Evolutionary conservation across 257 asterid species (phyloP).

Genomic region (Capsicum pubescens): DNA sequence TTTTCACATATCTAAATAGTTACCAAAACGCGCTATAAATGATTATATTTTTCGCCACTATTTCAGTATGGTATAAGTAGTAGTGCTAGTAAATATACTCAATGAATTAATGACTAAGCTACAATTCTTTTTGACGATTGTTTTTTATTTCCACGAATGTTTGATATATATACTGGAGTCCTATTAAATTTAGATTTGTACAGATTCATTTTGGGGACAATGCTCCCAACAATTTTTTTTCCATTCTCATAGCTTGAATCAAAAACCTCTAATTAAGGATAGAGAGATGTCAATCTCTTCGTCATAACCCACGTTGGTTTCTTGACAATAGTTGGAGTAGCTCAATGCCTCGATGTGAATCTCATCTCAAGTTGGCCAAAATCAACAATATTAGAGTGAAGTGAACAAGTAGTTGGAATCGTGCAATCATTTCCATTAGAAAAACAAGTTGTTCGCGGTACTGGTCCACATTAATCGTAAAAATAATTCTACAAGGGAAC

Average conservation of each 20-base stretch:
- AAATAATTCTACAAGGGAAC: not conserved
- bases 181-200: not conserved
- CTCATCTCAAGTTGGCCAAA: not conserved
- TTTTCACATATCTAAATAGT: not conserved
- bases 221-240: not conserved
- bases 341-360: not conserved
- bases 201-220: not conserved
- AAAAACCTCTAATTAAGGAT: fast-evolving
- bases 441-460: not conserved
- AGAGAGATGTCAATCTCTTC: not conserved
- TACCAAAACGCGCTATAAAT: conserved; percentile 10
- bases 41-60: conserved; percentile 11
- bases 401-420: not conserved
- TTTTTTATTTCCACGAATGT: not conserved
- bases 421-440: not conserved
- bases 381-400: not conserved
- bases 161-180: not conserved
- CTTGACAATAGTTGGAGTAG: not conserved
- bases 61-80: not conserved
- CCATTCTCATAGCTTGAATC: not conserved
- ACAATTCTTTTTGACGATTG: not conserved
- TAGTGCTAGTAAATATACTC: not conserved
- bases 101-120: not conserved
- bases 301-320: not conserved
- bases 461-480: not conserved